Evolutionary conservation across 306 rosid genomes (phyloP), one percentile per base, ranked within the genome.

Genomic region (Lagenaria siceraria): DNA sequence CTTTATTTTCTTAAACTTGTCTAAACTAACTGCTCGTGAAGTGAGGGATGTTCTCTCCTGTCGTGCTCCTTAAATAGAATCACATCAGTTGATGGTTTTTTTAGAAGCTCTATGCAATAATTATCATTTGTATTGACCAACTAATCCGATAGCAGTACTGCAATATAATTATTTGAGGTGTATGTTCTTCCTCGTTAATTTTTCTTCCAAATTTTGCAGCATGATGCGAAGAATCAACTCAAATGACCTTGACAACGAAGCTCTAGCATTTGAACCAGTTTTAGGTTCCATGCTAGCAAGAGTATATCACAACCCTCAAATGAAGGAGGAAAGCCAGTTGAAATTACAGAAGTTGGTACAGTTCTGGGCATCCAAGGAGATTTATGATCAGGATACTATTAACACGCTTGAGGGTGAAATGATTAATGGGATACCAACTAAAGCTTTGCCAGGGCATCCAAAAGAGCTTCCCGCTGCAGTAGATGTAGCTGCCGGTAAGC

Each of bases 211-310:
- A 27, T 4, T 33, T 7, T 77, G 72, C 93, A 92, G 99, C 80
- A 84, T 89, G 63, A 91, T 87, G 51, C 78, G 97, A 63, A 91
- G 93, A 82, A 77, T 84, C 54, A 74, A 82, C 68, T 53, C 6
- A 78, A 88, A 81, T 0, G 96, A 90, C 72, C 90, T 86, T 76
- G 99, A 92, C 80, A 89, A 88, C 46, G 99, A 95, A 79, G 89
- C 99, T 74, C 92, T 85, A 79, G 97, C 99, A 1, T 86, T 95
- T 36, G 88, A 84, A 72, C 96, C 97, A 80, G 90, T 89, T 75
- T 84, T 95, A 82, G 99, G 99, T 66, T 81, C 97, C 76, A 90
- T 95, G 97, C 97, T 95, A 76, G 93, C 90, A 29, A 89, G 99
- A 88, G 90, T 92, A 69, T 90, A 89, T 82, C 97, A 95, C 79